Evolutionary conservation across 192 early-diverging fungal species (phyloP).

Genomic region (Piromyces sp.): DNA sequence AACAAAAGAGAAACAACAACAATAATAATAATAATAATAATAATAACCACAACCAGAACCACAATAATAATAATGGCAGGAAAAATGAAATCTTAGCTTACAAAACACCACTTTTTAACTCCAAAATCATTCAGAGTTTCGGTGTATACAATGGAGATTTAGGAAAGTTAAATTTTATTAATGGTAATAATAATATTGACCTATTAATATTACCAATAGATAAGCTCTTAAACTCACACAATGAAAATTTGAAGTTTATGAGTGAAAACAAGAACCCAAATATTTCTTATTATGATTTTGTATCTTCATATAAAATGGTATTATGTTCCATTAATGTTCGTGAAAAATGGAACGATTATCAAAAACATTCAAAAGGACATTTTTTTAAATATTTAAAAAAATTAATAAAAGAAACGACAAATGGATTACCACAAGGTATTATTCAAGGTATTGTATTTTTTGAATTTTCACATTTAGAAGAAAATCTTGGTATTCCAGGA

Average conservation of each 20-base stretch:
- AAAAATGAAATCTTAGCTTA: not conserved
- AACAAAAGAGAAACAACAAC: no score
- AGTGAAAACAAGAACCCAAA: not conserved
- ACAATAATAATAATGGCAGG: not conserved
- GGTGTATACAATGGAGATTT: not conserved
- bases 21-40: no score
- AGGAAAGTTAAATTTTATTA: not conserved
- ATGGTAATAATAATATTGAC: not conserved
- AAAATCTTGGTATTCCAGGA: not conserved
- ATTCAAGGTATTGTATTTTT: not conserved
- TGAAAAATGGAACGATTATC: not conserved
- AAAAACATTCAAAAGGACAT: not conserved
- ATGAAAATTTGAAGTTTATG: not conserved
- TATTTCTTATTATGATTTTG: not conserved
- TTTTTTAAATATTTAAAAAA: not conserved
- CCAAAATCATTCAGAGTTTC: not conserved
- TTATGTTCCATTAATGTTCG: not conserved
- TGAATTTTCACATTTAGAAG: not conserved
- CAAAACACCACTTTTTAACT: not conserved
- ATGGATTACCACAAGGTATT: not conserved
- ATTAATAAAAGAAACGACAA: not conserved
- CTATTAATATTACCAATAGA: not conserved
- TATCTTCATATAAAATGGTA: not conserved
- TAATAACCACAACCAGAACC: no score
- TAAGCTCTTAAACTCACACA: not conserved